Evolutionary conservation across 1,139 yeast genomes (phyloP).

Genomic region (Suhomyces maxii): DNA sequence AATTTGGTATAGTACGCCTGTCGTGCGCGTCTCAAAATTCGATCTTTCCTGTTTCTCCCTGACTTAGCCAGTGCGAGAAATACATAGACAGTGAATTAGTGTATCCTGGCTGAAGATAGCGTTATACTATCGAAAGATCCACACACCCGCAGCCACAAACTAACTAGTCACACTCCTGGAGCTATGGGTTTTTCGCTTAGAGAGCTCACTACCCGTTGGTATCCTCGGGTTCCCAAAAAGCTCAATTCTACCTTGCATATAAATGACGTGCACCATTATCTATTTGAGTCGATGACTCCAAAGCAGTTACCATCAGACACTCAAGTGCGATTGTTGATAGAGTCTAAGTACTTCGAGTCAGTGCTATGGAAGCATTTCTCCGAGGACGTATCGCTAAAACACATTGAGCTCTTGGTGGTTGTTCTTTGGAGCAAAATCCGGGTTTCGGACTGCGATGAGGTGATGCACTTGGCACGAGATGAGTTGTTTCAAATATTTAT

Average conservation of each 20-base stretch:
- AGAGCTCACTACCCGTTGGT: slow-evolving; percentile 19
- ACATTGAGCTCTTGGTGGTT: slow-evolving; percentile 35
- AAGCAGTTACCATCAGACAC: slow-evolving; percentile 1
- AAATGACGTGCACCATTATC: slow-evolving; percentile 22
- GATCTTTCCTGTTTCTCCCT: too few species aligned
- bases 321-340: slow-evolving; percentile 14
- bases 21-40: not conserved
- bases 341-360: slow-evolving; percentile 24
- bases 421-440: slow-evolving; percentile 1
- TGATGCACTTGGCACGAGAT: not conserved
- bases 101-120: too few species aligned
- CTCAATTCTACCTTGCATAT: slow-evolving; percentile 17
- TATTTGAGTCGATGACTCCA: slow-evolving; percentile 9
- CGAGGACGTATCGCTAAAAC: slow-evolving; percentile 37
- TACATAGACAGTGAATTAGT: too few species aligned
- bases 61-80: too few species aligned
- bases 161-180: too few species aligned
- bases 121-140: too few species aligned
- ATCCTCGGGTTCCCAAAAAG: slow-evolving; percentile 18
- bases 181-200: not conserved
- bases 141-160: too few species aligned
- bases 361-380: slow-evolving; percentile 44
- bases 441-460: not conserved
- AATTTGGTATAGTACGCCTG: slow-evolving; percentile 3
- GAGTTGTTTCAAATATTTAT: slow-evolving; percentile 11